Evolutionary conservation across 169 alveolate genomes (phyloP).

Genomic region (Perkinsus chesapeaki): DNA sequence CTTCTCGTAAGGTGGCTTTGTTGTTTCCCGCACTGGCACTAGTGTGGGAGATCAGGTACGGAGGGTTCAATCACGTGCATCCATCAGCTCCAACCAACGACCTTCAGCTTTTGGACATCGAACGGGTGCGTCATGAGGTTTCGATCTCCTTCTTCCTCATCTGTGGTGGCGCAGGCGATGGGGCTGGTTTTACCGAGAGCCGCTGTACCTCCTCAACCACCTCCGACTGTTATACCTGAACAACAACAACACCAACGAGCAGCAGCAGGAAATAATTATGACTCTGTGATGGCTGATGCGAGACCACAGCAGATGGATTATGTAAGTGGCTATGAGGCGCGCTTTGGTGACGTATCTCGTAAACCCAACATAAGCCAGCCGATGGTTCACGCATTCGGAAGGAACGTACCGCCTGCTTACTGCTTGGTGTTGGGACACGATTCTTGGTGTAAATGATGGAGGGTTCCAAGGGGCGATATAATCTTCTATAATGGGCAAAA

Average conservation of each 20-base stretch:
- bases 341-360: no score
- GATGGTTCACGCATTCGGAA: no score
- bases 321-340: neutral
- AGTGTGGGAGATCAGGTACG: no score
- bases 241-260: neutral
- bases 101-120: constrained; percentile 13
- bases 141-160: no score
- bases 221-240: no score
- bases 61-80: constrained; percentile 30
- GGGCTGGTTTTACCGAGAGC: neutral
- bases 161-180: neutral
- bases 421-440: no score
- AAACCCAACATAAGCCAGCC: no score
- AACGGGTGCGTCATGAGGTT: neutral
- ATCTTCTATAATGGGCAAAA: no score
- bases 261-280: neutral
- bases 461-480: no score
- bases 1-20: constrained; percentile 9
- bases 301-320: neutral
- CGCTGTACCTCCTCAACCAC: neutral
- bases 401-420: no score
- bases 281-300: neutral
- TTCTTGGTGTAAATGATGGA: no score
- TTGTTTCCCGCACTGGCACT: no score
- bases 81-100: constrained; percentile 23